These are phyloP conservation scores for Eucalyptus brandiana DNA, from an alignment of 345 rosid species.

Conservation along the genomic window DNA sequence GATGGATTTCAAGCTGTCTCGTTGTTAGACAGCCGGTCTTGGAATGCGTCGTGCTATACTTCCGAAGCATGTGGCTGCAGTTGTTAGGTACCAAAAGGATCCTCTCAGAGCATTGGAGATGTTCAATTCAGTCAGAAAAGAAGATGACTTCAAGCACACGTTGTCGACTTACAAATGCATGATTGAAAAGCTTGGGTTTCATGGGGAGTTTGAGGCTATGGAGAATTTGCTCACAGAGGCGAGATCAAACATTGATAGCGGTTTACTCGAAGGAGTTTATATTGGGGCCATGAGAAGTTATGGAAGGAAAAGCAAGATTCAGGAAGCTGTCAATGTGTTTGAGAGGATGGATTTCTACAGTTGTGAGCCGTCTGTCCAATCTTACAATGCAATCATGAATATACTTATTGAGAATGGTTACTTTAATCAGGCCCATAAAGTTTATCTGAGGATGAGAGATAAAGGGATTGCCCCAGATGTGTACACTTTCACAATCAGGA, in stretches of 20 bases:
- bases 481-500: slow-evolving; percentile 74
- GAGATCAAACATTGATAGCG: slow-evolving; percentile 32
- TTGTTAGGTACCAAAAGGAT: slow-evolving; percentile 59
- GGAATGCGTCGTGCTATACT: slow-evolving; percentile 55
- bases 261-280: slow-evolving; percentile 71
- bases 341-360: slow-evolving; percentile 89
- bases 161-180: slow-evolving; percentile 58
- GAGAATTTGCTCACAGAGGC: slow-evolving; percentile 42
- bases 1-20: neutral
- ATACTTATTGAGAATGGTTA: slow-evolving; percentile 56
- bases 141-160: slow-evolving; percentile 47
- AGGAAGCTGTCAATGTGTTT: slow-evolving; percentile 74
- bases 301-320: slow-evolving; percentile 72
- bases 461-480: slow-evolving; percentile 59
- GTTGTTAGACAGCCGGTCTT: neutral
- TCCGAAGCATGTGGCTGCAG: slow-evolving; percentile 74
- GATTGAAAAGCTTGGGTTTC: slow-evolving; percentile 64
- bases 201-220: slow-evolving; percentile 75
- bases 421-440: slow-evolving; percentile 76
- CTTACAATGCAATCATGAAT: slow-evolving; percentile 81
- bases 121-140: slow-evolving; percentile 63
- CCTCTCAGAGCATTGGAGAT: slow-evolving; percentile 61
- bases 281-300: slow-evolving; percentile 58
- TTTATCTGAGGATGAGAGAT: slow-evolving; percentile 74
- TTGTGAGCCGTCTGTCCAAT: slow-evolving; percentile 56